These are phyloP conservation scores for Mortierella claussenii DNA, from an alignment of 192 early-diverging fungal species.

Conservation along the genomic window DNA sequence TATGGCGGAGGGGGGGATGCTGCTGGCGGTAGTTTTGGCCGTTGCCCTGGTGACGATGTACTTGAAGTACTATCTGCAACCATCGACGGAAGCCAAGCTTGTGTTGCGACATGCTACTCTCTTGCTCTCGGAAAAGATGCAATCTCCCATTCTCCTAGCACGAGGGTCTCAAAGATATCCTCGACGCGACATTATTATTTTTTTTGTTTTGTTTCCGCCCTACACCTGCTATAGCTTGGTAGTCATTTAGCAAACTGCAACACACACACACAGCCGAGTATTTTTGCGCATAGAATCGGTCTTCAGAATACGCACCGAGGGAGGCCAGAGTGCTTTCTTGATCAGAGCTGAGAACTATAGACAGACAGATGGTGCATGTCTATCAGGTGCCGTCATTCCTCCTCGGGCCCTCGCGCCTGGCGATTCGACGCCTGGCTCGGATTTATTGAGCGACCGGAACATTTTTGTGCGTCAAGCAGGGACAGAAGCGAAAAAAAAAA, in stretches of 20 bases:
- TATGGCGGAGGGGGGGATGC: slow-evolving; percentile 80
- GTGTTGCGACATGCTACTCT: slow-evolving; percentile 28
- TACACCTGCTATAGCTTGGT: not conserved
- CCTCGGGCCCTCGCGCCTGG: not conserved
- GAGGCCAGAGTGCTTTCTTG: too few species aligned
- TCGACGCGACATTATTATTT: slow-evolving; percentile 7
- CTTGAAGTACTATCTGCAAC: slow-evolving; percentile 32
- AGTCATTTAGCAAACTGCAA: slow-evolving; percentile 29
- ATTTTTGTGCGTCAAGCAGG: slow-evolving; percentile 11
- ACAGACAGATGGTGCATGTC: slow-evolving; percentile 37
- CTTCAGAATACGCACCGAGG: slow-evolving; percentile 1
- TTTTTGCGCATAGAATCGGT: slow-evolving; percentile 39
- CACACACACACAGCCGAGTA: slow-evolving; percentile 32
- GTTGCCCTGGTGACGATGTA: slow-evolving; percentile 54
- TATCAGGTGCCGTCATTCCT: slow-evolving; percentile 29
- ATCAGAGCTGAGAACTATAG: slow-evolving; percentile 21
- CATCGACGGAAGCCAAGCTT: slow-evolving; percentile 23
- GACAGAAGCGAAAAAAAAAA: not conserved
- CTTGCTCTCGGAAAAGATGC: slow-evolving; percentile 26
- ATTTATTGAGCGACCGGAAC: slow-evolving; percentile 21
- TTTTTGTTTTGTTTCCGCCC: not conserved
- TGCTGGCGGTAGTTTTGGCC: slow-evolving; percentile 71
- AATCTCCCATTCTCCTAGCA: slow-evolving; percentile 22
- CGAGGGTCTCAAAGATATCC: slow-evolving; percentile 13
- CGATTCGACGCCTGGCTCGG: slow-evolving; percentile 24